Base-by-base conservation (phyloP, 768 basidiomycete genomes). In the Tricholoma bakamatsutake region DNA sequence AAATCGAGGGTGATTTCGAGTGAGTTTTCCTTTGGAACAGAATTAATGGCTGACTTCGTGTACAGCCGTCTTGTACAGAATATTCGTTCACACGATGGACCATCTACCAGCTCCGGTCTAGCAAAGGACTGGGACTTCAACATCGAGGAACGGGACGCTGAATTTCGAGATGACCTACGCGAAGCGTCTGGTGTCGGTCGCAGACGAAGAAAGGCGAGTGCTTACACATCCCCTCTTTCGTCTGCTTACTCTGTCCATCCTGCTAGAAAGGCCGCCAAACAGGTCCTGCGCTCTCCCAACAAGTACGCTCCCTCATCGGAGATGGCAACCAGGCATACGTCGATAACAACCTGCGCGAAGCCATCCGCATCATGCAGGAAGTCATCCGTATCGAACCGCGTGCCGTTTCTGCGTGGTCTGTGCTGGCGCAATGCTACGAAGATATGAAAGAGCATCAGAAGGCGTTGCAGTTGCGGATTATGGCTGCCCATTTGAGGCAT, bases 311-410 rank as follows among this genome's bases (percentile, higher is more conserved):
- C 0, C 73, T 96, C 15, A 83, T 98, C 50, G 92, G 93, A 27
- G 84, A 88, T 53, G 95, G 90, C 18, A 95, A 94, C 65, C 83
- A 89, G 63, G 88, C 88, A 2, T 97, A 91, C 68, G 82, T 95
- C 50, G 82, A 87, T 62, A 81, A 75, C 57, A 71, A 91, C 54
- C 71, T 84, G 8, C 70, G 76, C 2, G 79, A 87, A 61, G 87
- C 93, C 1, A 84, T 93, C 34, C 80, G 83, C 17, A 79, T 87
- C 24, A 90, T 94, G 82, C 85, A 88, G 66, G 93, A 98, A 65
- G 90, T 97, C 60, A 93, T 99, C 53, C 83, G 92, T 8, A 91
- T 94, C 54, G 96, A 99, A 66, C 93, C 95, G 2, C 82, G 89
- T 15, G 88, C 93, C 1, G 76, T 80, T 0, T 72, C 82, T 2